Conservation (phyloP, 306 rosid genomes). For the Argentina anserina region DNA sequence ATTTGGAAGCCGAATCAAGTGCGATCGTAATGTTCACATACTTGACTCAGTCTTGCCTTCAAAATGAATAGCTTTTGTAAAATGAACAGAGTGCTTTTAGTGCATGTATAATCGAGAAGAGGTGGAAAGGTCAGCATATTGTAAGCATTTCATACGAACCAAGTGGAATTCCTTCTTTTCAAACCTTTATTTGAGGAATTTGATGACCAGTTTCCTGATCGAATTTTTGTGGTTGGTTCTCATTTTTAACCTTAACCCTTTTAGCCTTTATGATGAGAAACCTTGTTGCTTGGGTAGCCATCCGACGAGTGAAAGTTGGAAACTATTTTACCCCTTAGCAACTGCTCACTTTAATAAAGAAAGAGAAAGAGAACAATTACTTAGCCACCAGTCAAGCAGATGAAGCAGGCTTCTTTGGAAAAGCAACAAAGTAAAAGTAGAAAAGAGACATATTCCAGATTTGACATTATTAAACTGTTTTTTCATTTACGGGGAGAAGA, state of each 20-base stretch:
- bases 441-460: neutral
- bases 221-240: neutral
- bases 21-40: neutral
- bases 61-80: neutral
- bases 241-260: neutral
- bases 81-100: neutral
- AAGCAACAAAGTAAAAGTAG: neutral
- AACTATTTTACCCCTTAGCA: too few species aligned
- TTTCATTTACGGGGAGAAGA: slow-evolving; percentile 26
- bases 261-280: neutral
- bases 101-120: neutral
- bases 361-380: neutral
- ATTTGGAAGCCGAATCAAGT: neutral
- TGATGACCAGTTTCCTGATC: neutral
- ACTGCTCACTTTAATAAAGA: neutral
- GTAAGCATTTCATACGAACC: neutral
- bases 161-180: neutral
- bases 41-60: neutral
- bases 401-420: neutral
- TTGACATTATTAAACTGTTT: neutral
- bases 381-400: neutral
- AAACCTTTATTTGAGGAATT: neutral
- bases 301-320: neutral
- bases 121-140: neutral
- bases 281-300: neutral